Evolutionary conservation across 768 basidiomycete genomes (phyloP), one percentile per base, ranked within the genome.

Genomic region (Lactarius hatsudake): DNA sequence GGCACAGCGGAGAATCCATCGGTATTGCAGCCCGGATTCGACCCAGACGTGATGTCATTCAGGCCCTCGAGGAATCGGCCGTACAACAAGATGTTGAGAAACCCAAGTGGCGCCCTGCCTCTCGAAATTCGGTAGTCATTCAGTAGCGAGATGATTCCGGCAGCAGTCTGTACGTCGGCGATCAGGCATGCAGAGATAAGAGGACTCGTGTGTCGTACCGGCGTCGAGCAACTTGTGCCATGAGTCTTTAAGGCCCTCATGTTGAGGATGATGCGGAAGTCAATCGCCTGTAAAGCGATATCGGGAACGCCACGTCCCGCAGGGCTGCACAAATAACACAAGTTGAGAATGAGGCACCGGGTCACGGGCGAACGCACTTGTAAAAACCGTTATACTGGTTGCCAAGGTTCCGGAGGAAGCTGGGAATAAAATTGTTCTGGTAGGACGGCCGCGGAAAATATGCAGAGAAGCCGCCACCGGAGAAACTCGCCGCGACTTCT

Each of bases 231-330:
- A 9, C 20, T n/a, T 8, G 43, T 45, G 43, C 43, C 43, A n/a
- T 7, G 2, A 45, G 2, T 1, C 0, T 15, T 1, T 8, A 0
- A 7, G 7, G 43, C 34, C 34, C 1, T 8, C 7, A 0, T 45
- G 20, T 45, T 7, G 6, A 45, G 20, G 20, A 45, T 2, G 8
- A n/a, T 3, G 10, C 2, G 8, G 43, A n/a, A 9, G 43, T n/a
- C 20, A n/a, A 10, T 8, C 3, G 43, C 20, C 43, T 45, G 43
- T 10, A 45, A 1, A 7, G 43, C 20, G 4, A 45, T 45, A 45
- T 45, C 43, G 43, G 43, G 43, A 45, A 45, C 9, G 43, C 43
- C 43, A 45, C 20, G 20, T 3, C 43, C 43, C 20, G 8, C 43
- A 10, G 43, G 7, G 43, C 43, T 20, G 8, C 8, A n/a, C 17